Percentiles rank a stretch among this genome's conserved stretches.
Conservation (phyloP, 139 green algal species). For the Zygnema cylindricum region DNA sequence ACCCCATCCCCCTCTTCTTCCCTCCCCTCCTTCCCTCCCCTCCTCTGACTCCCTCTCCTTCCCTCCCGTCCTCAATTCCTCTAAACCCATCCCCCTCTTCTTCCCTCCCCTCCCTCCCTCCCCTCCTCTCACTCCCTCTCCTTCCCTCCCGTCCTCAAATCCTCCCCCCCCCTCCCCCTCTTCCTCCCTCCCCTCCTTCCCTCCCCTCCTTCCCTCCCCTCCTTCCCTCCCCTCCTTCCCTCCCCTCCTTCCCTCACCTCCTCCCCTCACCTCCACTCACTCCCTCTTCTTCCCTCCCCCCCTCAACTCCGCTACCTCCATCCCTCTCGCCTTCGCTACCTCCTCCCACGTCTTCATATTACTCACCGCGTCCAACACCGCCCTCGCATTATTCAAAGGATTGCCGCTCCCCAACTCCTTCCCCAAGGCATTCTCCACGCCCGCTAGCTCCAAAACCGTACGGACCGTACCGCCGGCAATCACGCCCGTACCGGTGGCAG, state of each 20-base stretch:
- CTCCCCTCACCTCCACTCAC: neutral
- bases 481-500: constrained; percentile 86
- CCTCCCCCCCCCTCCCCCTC: constrained; percentile 2
- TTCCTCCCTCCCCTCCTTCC: neutral
- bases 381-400: constrained; percentile 91
- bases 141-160: neutral
- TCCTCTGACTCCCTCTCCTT: neutral
- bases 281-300: neutral
- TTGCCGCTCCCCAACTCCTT: constrained; percentile 87
- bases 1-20: neutral
- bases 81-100: neutral
- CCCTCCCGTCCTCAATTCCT: neutral
- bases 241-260: neutral
- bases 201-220: neutral
- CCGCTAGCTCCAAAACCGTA: constrained; percentile 88
- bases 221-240: neutral
- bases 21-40: neutral
- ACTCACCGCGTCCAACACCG: constrained; percentile 49
- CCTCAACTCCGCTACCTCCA: constrained; percentile 40
- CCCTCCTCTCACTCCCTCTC: neutral
- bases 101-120: neutral
- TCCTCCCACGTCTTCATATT: constrained; percentile 60
- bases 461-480: constrained; percentile 85
- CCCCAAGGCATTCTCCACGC: constrained; percentile 89
- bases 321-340: constrained; percentile 34